Conservation (phyloP, 345 rosid genomes). For the Stellera chamaejasme region DNA sequence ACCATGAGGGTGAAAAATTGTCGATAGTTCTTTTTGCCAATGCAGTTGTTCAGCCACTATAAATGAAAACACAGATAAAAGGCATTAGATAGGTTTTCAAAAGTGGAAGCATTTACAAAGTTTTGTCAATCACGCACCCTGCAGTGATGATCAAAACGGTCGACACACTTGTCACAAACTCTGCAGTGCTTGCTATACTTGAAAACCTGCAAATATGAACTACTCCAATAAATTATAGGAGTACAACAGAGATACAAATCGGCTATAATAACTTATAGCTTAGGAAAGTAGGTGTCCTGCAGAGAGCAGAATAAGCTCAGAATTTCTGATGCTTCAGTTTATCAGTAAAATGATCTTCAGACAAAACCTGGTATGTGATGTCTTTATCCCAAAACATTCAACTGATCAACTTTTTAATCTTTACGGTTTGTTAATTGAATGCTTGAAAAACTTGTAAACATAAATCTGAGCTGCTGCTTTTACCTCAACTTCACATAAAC, state of each 20-base stretch:
- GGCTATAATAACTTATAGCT: too few species aligned
- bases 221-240: conserved; percentile 1
- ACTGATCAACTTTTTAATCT: too few species aligned
- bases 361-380: too few species aligned
- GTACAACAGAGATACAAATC: too few species aligned
- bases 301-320: too few species aligned
- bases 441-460: too few species aligned
- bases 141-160: conserved; percentile 95
- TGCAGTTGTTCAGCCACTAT: conserved; percentile 97
- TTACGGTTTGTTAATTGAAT: too few species aligned
- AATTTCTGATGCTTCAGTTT: too few species aligned
- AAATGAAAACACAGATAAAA: conserved; percentile 16
- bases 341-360: too few species aligned
- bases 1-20: conserved; percentile 94
- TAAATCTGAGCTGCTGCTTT: conserved; percentile 12
- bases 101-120: conserved; percentile 1
- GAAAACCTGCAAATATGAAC: conserved; percentile 52
- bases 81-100: conserved; percentile 9
- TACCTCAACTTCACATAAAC: conserved; percentile 98
- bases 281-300: too few species aligned
- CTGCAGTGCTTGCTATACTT: conserved; percentile 98
- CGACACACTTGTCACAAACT: conserved; percentile 95
- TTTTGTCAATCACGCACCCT: conserved; percentile 38
- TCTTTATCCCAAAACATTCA: too few species aligned
- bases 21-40: conserved; percentile 78